Conservation (phyloP, 305 asterid species). For the Fraxinus albicans region DNA sequence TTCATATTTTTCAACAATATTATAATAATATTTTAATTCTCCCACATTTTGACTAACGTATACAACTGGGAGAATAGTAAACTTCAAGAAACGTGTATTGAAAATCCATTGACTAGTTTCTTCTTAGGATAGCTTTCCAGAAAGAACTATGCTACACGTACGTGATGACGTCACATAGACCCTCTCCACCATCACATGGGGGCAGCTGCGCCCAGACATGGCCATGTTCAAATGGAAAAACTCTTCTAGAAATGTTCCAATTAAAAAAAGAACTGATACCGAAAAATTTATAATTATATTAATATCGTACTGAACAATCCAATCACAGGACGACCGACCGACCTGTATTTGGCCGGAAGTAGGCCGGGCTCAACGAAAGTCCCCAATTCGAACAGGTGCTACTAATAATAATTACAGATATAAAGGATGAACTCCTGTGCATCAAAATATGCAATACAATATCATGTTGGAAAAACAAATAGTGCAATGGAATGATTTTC, state of each 20-base stretch:
- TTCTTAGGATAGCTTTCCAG: neutral
- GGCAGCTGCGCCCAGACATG: neutral
- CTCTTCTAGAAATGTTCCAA: neutral
- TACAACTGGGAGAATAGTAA: neutral
- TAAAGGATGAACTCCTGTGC: neutral
- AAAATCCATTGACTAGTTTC: neutral
- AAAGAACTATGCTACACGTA: neutral
- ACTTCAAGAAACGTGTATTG: neutral
- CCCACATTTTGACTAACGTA: neutral
- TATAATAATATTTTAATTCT: neutral
- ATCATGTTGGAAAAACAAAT: neutral
- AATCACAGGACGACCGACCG: neutral
- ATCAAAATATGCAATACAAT: neutral
- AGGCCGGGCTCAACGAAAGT: neutral
- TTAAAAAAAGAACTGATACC: neutral
- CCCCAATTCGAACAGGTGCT: neutral
- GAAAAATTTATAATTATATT: neutral
- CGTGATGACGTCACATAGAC: neutral
- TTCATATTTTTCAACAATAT: neutral
- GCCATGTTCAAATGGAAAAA: neutral
- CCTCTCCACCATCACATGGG: neutral
- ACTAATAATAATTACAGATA: neutral
- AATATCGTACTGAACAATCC: neutral
- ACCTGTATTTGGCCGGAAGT: neutral
- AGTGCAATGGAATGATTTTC: neutral